Evolutionary conservation across 257 asterid genomes (phyloP).

Genomic region (Capsicum rhomboideum): DNA sequence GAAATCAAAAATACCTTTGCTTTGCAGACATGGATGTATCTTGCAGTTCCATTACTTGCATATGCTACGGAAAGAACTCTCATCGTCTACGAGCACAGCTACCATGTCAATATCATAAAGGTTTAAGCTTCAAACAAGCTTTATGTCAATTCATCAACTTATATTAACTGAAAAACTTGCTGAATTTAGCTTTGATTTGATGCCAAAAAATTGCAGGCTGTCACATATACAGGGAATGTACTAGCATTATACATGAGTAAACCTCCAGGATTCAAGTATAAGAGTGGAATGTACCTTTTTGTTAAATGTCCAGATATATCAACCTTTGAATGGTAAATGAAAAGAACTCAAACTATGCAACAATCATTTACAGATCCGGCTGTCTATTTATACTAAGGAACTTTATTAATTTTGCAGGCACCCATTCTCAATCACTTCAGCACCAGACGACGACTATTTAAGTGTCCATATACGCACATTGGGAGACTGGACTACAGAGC

Average conservation of each 20-base stretch:
- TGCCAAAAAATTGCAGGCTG: constrained; percentile 46
- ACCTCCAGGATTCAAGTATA: constrained; percentile 77
- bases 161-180: not conserved
- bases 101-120: constrained; percentile 53
- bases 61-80: constrained; percentile 62
- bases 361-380: not conserved
- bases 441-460: constrained; percentile 76
- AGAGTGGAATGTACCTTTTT: constrained; percentile 93
- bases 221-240: constrained; percentile 78
- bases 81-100: constrained; percentile 47
- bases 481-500: constrained; percentile 96
- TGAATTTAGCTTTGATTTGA: not conserved
- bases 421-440: constrained; percentile 94
- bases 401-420: constrained; percentile 44
- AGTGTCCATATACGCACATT: constrained; percentile 78
- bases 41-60: constrained; percentile 47
- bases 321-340: constrained; percentile 61
- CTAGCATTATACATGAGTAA: constrained; percentile 78
- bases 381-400: not conserved
- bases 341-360: not conserved
- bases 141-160: not conserved
- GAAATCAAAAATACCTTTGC: not conserved
- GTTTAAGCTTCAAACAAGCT: constrained; percentile 14
- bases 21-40: constrained; percentile 87
- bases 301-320: constrained; percentile 85